A percentile compares a stretch with the other conserved stretches of the same genome.
phyloP scores from a whole-genome alignment of 129 eudicot genomes.

The Pseudognaphalium luteoalbum region DNA sequence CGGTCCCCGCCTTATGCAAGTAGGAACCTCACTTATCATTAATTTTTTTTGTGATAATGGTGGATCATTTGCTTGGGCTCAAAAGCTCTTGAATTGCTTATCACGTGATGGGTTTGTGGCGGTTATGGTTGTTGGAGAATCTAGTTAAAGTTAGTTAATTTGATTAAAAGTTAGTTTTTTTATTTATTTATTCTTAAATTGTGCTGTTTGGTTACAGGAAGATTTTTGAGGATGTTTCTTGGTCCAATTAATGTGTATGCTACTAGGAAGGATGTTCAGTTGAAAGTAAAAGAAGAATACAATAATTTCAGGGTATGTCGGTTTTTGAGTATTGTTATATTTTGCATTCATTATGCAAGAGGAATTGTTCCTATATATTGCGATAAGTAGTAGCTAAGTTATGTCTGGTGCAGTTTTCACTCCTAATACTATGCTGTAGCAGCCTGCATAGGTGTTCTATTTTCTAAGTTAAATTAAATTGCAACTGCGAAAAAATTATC shows the following conservation, averaged over 20 bases:
- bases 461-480: background rate
- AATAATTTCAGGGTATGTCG: conserved; percentile 71
- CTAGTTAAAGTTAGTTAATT: background rate
- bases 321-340: background rate
- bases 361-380: background rate
- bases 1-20: background rate
- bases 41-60: too few species aligned
- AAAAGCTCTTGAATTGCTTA: too few species aligned
- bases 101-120: background rate
- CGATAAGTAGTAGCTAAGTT: conserved; percentile 9
- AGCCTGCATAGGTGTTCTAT: conserved; percentile 3
- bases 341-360: conserved; percentile 11
- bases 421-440: background rate
- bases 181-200: background rate
- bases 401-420: background rate
- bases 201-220: conserved; percentile 46
- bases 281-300: conserved; percentile 94
- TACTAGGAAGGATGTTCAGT: conserved; percentile 77
- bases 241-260: conserved; percentile 94
- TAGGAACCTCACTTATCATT: background rate
- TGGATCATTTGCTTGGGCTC: too few species aligned
- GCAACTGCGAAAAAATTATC: background rate
- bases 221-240: conserved; percentile 76
- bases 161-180: background rate
- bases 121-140: background rate